Evolutionary conservation across 1,139 yeast genomes (phyloP), one percentile per base, ranked within the genome.

Genomic region (Candida anutae): DNA sequence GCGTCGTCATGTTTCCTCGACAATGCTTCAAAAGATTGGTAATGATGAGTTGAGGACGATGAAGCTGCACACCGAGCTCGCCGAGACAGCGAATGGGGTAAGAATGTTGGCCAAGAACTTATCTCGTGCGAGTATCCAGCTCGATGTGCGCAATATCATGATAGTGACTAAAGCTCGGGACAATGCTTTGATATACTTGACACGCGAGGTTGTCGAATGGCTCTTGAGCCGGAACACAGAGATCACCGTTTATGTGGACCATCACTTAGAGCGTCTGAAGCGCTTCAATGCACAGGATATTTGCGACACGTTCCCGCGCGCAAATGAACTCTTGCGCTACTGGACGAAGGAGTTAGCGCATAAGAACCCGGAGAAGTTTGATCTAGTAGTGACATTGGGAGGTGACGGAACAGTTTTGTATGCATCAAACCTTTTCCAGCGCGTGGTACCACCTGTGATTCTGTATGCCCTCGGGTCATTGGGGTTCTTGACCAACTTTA

Each of bases 401-500:
- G 95, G 95, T 13, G 95, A 84, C 46, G 95, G 95, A 16, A 84
- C 95, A 0, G 94, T 84, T 5, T 55, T 84, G 23, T 82, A 75
- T 46, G 93, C 80, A 1, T 78, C 88, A 1, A 79, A 82, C 25
- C 53, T 84, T 28, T 84, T 84, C 53, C 94, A 84, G 48, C 57
- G 74, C 37, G 74, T 77, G 28, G 94, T 84, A 0, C 95, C 95
- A 3, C 95, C 95, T 1, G 84, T 83, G n/a, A 69, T 83, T 43
- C 75, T 87, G 16, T 84, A 84, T 53, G 67, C 88, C 2, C 59
- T 84, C 22, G 95, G 95, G 0, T 78, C 88, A 2, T 57, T 84
- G 18, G 95, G 95, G 4, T 84, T 84, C 43, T 58, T 84, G 34
- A 83, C 95, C 3, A 80, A 80, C 42, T 83, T 82, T 54, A 66